Percentiles rank a stretch among this genome's conserved stretches.
Evolutionary conservation across 305 asterid genomes (phyloP).

Genomic region (Fraxinus ornus): DNA sequence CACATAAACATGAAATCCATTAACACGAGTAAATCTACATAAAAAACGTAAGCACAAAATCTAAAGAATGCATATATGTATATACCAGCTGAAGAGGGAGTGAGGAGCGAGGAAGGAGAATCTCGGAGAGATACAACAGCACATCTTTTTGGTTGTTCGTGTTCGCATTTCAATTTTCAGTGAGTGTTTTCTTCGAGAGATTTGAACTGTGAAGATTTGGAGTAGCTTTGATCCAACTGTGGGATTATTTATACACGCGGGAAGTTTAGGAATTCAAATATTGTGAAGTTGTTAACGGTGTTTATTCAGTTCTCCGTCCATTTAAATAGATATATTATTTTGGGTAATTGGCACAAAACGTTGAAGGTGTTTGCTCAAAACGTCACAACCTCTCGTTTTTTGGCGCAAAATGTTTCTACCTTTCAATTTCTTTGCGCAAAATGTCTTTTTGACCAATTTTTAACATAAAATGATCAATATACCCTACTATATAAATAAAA

Average conservation of each 20-base stretch:
- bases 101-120: slow-evolving; percentile 41
- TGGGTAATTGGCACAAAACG: too few species aligned
- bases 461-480: too few species aligned
- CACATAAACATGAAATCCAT: neutral
- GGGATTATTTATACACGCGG: slow-evolving; percentile 39
- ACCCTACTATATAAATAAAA: too few species aligned
- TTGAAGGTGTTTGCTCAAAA: too few species aligned
- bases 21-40: neutral
- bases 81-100: slow-evolving; percentile 70
- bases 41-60: neutral
- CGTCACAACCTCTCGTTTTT: too few species aligned
- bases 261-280: slow-evolving; percentile 32
- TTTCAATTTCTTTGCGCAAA: too few species aligned
- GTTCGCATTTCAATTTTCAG: slow-evolving; percentile 72
- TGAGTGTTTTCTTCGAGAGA: neutral
- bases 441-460: too few species aligned
- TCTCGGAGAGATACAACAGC: slow-evolving; percentile 83
- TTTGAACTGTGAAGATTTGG: neutral
- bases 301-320: slow-evolving; percentile 1
- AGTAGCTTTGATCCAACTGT: neutral
- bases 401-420: too few species aligned
- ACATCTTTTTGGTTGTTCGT: slow-evolving; percentile 61
- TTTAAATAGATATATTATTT: neutral
- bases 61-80: neutral
- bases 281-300: slow-evolving; percentile 25